These are phyloP conservation scores for Furcasterigmium sp. DNA, from an alignment of 2,329 filamentous ascomycete genomes.

Conservation along the genomic window DNA sequence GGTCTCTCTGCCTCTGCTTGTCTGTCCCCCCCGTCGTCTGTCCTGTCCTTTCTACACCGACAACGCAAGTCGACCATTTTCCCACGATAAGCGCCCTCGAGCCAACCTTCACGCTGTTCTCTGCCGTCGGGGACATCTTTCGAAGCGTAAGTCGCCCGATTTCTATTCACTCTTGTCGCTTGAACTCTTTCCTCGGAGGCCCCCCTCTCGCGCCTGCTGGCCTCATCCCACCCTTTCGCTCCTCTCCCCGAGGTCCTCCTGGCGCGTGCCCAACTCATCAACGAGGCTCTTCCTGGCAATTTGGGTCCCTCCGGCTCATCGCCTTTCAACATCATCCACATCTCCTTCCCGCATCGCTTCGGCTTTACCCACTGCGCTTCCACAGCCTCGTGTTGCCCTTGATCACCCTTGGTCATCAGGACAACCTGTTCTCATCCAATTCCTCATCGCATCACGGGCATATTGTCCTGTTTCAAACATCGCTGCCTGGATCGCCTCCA, in stretches of 20 bases:
- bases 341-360: neutral
- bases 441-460: too few relatives aligned
- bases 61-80: slow-evolving; percentile 1
- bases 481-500: neutral
- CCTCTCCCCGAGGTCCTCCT: neutral
- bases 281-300: neutral
- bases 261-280: neutral
- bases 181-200: too few relatives aligned
- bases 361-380: too few relatives aligned
- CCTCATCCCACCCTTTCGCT: neutral
- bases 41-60: slow-evolving; percentile 5
- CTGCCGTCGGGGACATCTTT: slow-evolving; percentile 1
- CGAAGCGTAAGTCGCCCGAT: slow-evolving; percentile 3
- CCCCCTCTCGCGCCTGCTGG: too few relatives aligned
- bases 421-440: too few relatives aligned
- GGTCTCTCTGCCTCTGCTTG: neutral
- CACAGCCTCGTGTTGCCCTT: too few relatives aligned
- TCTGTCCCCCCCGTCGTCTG: neutral
- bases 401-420: too few relatives aligned
- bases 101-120: neutral
- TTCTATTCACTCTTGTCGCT: neutral
- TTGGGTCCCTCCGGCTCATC: neutral
- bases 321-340: neutral
- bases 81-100: slow-evolving; percentile 5
- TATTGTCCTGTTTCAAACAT: neutral